Conservation (phyloP, 495 filamentous ascomycete genomes). For the Lindgomyces ingoldianus region DNA sequence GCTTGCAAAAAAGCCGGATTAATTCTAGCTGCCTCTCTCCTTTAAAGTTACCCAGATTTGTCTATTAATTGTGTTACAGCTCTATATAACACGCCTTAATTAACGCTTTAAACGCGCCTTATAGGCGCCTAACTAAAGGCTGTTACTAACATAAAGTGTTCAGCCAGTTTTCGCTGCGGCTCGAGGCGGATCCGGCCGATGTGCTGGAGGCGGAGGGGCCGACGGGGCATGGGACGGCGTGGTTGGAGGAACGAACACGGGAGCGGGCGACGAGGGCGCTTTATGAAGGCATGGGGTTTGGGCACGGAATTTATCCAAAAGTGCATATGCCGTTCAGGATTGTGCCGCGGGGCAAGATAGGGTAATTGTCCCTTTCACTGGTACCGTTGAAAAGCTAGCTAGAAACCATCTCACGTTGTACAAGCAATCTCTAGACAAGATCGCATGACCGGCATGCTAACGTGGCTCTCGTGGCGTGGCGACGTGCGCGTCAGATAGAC, state of each 20-base stretch:
- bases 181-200: conserved; percentile 14
- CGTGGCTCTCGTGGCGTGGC: no score
- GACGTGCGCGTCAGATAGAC: no score
- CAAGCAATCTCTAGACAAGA: conserved; percentile 9
- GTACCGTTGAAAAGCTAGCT: conserved; percentile 11
- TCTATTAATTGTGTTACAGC: no score
- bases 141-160: no score
- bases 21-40: no score
- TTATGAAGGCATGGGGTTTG: conserved; percentile 19
- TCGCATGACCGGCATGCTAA: no score
- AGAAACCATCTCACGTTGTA: conserved; percentile 13
- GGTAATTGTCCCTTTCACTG: conserved; percentile 9
- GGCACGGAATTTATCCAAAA: conserved; percentile 16
- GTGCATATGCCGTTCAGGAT: conserved; percentile 14
- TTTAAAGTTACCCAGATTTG: no score
- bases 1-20: no score
- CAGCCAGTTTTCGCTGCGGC: conserved; percentile 19
- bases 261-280: conserved; percentile 10
- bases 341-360: conserved; percentile 13
- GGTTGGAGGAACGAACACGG: conserved; percentile 13
- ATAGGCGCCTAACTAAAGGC: no score
- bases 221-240: conserved; percentile 13
- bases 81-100: no score
- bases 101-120: no score
- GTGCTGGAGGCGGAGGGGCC: conserved; percentile 18